Conservation (phyloP, 2,329 filamentous ascomycete genomes). For the Teratosphaeria gauchensis region DNA sequence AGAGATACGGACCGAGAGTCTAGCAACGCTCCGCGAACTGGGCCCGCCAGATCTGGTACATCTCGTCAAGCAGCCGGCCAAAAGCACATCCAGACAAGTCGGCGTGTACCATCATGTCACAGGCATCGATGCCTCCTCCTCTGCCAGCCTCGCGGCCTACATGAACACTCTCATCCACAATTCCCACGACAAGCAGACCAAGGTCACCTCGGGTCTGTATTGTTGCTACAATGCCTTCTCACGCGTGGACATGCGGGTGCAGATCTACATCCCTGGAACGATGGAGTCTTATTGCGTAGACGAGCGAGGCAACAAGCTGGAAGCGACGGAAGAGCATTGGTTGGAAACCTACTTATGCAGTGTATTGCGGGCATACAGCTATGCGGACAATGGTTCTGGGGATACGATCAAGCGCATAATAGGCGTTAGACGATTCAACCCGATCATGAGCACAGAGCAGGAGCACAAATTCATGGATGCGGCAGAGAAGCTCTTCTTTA, state of each 20-base stretch:
- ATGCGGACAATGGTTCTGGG: slow-evolving; percentile 89
- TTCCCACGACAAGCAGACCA: slow-evolving; percentile 71
- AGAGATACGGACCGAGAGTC: slow-evolving; percentile 82
- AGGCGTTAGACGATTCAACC: slow-evolving; percentile 94
- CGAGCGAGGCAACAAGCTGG: slow-evolving; percentile 87
- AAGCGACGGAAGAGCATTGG: slow-evolving; percentile 90
- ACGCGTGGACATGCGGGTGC: slow-evolving; percentile 93
- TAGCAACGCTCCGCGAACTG: slow-evolving; percentile 78
- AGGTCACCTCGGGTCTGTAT: slow-evolving; percentile 89
- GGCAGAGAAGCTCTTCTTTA: slow-evolving; percentile 89
- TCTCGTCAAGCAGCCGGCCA: slow-evolving; percentile 67
- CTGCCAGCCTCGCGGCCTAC: slow-evolving; percentile 91
- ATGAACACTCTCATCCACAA: slow-evolving; percentile 96
- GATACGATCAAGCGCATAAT: slow-evolving; percentile 95
- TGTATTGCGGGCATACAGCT: slow-evolving; percentile 87
- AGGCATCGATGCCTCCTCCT: slow-evolving; percentile 92
- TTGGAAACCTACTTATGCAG: slow-evolving; percentile 95
- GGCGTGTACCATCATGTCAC: slow-evolving; percentile 98
- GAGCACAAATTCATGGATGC: slow-evolving; percentile 94
- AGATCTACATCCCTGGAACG: slow-evolving; percentile 91
- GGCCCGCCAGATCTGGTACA: slow-evolving; percentile 94
- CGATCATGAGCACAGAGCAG: slow-evolving; percentile 94
- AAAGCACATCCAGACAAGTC: slow-evolving; percentile 47
- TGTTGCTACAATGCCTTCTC: slow-evolving; percentile 99
- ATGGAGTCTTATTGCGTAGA: slow-evolving; percentile 97